phyloP scores from a whole-genome alignment of 805 yeast genomes.

The Wickerhamomyces subpelliculosus region DNA sequence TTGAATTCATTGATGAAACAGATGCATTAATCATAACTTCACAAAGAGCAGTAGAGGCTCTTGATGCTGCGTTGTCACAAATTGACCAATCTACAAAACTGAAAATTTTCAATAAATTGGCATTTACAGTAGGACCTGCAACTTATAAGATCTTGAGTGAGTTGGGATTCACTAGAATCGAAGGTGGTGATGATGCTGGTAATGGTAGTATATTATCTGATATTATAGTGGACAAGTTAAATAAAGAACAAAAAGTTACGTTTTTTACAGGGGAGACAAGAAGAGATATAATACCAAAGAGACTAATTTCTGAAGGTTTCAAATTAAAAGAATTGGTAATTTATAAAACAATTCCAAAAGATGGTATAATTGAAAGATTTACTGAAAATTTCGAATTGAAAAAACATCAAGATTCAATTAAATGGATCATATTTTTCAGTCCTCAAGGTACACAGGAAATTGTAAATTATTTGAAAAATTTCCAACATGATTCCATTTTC shows the following conservation, averaged over 20 bases:
- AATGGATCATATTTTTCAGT: constrained; percentile 84
- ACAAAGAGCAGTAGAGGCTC: constrained; percentile 84
- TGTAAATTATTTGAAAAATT: constrained; percentile 35
- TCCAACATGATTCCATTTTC: constrained; percentile 3
- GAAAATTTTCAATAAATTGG: constrained; percentile 40
- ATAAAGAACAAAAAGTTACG: constrained; percentile 33
- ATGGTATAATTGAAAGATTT: constrained; percentile 38
- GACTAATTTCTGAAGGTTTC: constrained; percentile 36
- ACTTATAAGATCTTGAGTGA: constrained; percentile 52
- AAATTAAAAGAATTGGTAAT: constrained; percentile 53
- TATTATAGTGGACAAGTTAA: constrained; percentile 35
- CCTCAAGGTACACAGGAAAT: constrained; percentile 79
- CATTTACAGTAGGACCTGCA: constrained; percentile 90
- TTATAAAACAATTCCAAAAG: constrained; percentile 55
- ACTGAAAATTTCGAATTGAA: constrained; percentile 3
- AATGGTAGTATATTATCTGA: constrained; percentile 70
- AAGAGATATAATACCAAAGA: constrained; percentile 72
- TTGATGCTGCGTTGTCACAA: constrained; percentile 36
- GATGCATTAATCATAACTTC: constrained; percentile 72
- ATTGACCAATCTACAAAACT: constrained; percentile 14
- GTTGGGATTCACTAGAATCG: constrained; percentile 59
- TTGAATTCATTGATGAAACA: constrained; percentile 31
- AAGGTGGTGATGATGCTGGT: constrained; percentile 75
- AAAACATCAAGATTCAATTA: constrained; percentile 12
- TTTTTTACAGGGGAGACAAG: constrained; percentile 86